A percentile compares a stretch with the other conserved stretches of the same genome.
Evolutionary conservation across 1,139 yeast genomes (phyloP).

Genomic region (Lodderomyces parapsilosis): DNA sequence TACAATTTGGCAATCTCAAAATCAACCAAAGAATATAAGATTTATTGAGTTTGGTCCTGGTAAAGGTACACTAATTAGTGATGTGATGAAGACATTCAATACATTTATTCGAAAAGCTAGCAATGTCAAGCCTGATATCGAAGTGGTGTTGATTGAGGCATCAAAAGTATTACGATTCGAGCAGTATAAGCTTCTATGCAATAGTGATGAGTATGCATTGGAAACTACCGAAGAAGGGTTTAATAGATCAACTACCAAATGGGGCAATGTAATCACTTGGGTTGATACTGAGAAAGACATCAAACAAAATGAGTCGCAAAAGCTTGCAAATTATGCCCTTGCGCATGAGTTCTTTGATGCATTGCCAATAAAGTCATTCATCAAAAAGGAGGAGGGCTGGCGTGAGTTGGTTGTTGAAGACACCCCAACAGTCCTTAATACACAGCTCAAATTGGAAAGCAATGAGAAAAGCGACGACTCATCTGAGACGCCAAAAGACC

Average conservation of each 20-base stretch:
- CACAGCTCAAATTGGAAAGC: conserved; percentile 29
- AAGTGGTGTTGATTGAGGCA: conserved; percentile 68
- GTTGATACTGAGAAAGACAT: conserved; percentile 65
- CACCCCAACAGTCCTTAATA: conserved; percentile 41
- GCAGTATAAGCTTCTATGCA: conserved; percentile 56
- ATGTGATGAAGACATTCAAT: conserved; percentile 51
- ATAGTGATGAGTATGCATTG: conserved; percentile 18
- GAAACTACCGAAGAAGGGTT: conserved; percentile 30
- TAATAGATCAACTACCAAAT: conserved; percentile 42
- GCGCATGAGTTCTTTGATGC: conserved; percentile 93
- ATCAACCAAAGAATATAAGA: conserved; percentile 46
- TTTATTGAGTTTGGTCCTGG: conserved; percentile 92
- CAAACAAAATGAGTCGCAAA: conserved; percentile 25
- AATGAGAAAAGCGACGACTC: conserved; percentile 6
- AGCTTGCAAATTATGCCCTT: conserved; percentile 57
- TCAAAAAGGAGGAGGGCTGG: conserved; percentile 67
- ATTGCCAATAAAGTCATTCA: conserved; percentile 72
- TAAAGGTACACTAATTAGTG: conserved; percentile 75
- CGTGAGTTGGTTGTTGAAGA: conserved; percentile 71
- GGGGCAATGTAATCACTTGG: conserved; percentile 64
- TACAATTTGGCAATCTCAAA: conserved; percentile 60
- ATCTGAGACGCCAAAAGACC: conserved; percentile 4
- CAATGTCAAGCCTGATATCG: conserved; percentile 23
- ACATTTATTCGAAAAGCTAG: conserved; percentile 33
- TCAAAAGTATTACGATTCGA: conserved; percentile 60